Percentiles rank a stretch among this genome's conserved stretches.
phyloP scores from a whole-genome alignment of 2,329 filamentous ascomycete species.

The Fusarium illudens region DNA sequence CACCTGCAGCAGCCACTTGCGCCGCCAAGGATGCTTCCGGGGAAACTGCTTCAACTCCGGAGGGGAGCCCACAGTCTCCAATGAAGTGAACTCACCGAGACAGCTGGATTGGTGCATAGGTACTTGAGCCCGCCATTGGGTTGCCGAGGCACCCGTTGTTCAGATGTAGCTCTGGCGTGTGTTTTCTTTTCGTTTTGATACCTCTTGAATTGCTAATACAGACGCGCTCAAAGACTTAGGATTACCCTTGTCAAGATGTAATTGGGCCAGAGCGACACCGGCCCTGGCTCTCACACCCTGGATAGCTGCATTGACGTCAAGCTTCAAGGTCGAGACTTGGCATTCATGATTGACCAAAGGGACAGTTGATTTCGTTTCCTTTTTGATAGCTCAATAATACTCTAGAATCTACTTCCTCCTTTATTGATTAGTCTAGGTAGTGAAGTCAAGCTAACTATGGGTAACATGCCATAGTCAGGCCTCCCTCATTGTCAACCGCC shows the following conservation, averaged over 20 bases:
- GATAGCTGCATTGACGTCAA: background rate
- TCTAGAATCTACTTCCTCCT: background rate
- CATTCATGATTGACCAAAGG: background rate
- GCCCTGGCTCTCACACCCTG: background rate
- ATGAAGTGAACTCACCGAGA: background rate
- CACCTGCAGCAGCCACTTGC: constrained; percentile 18
- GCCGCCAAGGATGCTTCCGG: constrained; percentile 10
- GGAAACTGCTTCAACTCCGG: constrained; percentile 31
- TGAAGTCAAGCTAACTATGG: background rate
- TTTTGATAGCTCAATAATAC: background rate
- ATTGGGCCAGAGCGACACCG: background rate
- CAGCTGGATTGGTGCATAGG: background rate
- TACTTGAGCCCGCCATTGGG: background rate
- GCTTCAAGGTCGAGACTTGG: background rate
- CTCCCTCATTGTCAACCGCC: background rate
- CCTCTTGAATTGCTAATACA: background rate
- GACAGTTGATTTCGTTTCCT: background rate
- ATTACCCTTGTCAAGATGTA: background rate
- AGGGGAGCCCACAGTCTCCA: constrained; percentile 17
- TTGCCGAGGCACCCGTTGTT: background rate
- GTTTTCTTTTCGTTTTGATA: background rate
- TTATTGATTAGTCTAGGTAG: background rate
- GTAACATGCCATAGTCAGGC: background rate
- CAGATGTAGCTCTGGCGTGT: background rate
- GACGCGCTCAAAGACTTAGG: background rate